These are phyloP conservation scores for Fusarium acutatum DNA, from an alignment of 2,329 filamentous ascomycete genomes.

Conservation along the genomic window DNA sequence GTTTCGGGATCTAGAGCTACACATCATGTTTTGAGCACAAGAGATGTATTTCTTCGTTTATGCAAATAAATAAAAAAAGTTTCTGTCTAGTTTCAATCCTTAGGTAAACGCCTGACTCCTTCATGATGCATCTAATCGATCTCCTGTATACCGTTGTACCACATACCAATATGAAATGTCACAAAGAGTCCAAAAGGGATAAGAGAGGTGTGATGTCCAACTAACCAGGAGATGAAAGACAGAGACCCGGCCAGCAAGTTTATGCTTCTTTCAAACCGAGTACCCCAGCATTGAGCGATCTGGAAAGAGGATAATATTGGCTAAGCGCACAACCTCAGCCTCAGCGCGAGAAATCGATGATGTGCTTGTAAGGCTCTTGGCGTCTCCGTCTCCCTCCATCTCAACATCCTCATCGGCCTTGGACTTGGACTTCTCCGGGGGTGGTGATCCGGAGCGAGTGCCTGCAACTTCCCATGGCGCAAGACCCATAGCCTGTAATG, in stretches of 20 bases:
- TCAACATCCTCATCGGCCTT: slow-evolving; percentile 43
- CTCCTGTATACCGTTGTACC: background rate
- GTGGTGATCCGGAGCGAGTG: slow-evolving; percentile 43
- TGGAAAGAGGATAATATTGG: slow-evolving; percentile 66
- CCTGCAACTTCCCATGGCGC: slow-evolving; percentile 57
- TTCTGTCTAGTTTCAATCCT: slow-evolving; percentile 8
- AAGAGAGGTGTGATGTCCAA: background rate
- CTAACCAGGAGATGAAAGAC: background rate
- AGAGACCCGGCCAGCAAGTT: background rate
- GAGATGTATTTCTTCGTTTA: background rate
- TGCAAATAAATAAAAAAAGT: background rate
- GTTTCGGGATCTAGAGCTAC: background rate
- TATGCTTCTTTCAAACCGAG: slow-evolving; percentile 32
- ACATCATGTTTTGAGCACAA: background rate
- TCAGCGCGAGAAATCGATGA: slow-evolving; percentile 52
- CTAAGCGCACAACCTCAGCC: slow-evolving; percentile 61
- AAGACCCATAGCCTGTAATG: slow-evolving; percentile 66
- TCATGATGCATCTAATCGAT: slow-evolving; percentile 12
- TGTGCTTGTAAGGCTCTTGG: slow-evolving; percentile 39
- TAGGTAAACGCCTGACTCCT: slow-evolving; percentile 19
- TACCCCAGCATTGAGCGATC: slow-evolving; percentile 53
- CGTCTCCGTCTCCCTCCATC: slow-evolving; percentile 35
- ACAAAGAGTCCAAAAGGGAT: background rate
- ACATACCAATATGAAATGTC: background rate
- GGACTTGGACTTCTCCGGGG: slow-evolving; percentile 28